Base-by-base conservation (phyloP, 441 rosid genomes). In the Corymbia citriodora region DNA sequence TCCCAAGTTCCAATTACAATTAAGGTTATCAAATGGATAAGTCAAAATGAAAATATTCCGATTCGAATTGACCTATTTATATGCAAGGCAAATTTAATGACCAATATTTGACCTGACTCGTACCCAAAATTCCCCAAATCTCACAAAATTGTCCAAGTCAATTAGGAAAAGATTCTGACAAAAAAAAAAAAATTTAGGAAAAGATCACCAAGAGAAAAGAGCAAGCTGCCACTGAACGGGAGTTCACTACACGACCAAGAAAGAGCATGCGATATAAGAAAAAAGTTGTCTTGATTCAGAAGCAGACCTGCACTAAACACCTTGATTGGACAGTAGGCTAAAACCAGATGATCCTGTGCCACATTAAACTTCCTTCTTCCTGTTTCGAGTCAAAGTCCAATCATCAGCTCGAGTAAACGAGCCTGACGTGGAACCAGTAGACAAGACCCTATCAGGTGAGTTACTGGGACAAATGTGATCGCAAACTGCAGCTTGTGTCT, bases 11-110 rank as follows among this genome's bases (percentile, higher is more conserved):
- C 0, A 17, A 14, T 59, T 25, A 59, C 10, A 0, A 59, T 23
- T 59, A 25, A 0, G 14, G n/a, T 14, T 0, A 0, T 25, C 45
- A 2, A 59, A 25, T 59, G 65, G 65, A 10, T 0, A 3, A 14
- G 7, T 59, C 0, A 14, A 29, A 11, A 25, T 25, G n/a, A 59
- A 59, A 59, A 59, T 10, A 25, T 10, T 59, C 15, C 25, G 0
- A 59, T 59, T 14, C 11, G 11, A 59, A 59, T 59, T 59, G 11
- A 59, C 25, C 25, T 29, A 59, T 59, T 25, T 25, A 59, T 59
- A 59, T 0, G 23, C 1, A 1, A 23, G 10, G 25, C n/a, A 25
- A 25, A 59, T 25, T 0, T 25, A 4, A 7, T 59, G n/a, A 59
- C n/a, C 14, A 1, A 59, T 59, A 59, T 14, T 59, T 10, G 65